Evolutionary conservation across 768 basidiomycete species (phyloP).

Genomic region (Boletus coccyginus): DNA sequence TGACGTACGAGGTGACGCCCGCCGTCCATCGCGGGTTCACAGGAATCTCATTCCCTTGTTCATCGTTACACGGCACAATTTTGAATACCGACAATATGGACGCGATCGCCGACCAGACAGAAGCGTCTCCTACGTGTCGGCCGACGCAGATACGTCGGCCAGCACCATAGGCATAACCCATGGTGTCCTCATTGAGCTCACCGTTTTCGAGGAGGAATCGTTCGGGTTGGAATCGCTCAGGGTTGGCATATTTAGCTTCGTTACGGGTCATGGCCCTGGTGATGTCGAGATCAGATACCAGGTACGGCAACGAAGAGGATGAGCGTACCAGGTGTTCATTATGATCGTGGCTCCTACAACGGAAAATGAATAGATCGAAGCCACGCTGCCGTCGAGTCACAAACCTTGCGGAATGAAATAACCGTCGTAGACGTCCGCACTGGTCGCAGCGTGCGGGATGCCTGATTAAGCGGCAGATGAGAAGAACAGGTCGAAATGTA

Average conservation of each 20-base stretch:
- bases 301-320: background rate
- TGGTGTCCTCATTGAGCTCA: constrained; percentile 28
- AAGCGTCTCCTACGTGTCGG: constrained; percentile 40
- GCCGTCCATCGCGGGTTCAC: constrained; percentile 22
- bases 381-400: background rate
- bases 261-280: constrained; percentile 33
- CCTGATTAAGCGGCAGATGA: constrained; percentile 15
- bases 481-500: background rate
- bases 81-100: constrained; percentile 34
- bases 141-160: constrained; percentile 42
- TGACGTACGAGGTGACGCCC: constrained; percentile 28
- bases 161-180: constrained; percentile 34
- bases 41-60: constrained; percentile 21
- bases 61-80: constrained; percentile 30
- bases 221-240: constrained; percentile 36
- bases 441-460: constrained; percentile 34
- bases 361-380: background rate
- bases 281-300: background rate
- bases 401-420: constrained; percentile 55
- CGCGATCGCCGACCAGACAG: constrained; percentile 36
- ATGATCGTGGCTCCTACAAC: constrained; percentile 27
- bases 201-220: constrained; percentile 29
- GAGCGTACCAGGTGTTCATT: constrained; percentile 25
- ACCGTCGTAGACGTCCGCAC: constrained; percentile 43
- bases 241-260: constrained; percentile 32